Base-by-base conservation (phyloP, 345 rosid species). In the Eucalyptus sp. region DNA sequence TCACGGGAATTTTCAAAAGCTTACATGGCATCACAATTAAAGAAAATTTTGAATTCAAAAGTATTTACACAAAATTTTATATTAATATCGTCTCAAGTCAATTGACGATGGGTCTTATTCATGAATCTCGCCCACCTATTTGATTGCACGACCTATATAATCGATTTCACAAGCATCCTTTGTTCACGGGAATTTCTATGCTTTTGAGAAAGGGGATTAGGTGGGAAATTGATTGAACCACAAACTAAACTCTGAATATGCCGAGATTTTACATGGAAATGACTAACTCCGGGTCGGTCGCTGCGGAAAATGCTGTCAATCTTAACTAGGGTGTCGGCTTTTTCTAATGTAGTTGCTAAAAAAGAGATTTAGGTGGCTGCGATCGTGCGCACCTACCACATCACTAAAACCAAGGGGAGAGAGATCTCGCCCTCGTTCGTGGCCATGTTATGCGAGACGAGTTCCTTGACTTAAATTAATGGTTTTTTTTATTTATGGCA, bases 21-120 rank as follows among this genome's bases (percentile, higher is more conserved):
- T 52, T 5, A 20, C 0, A 1, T 52, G 10, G 8, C 20, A 52
- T 33, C 37, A 18, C 17, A 17, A 52, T 18, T 0, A 1, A 3
- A 41, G 20, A 18, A 52, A 43, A 43, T 43, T 43, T 43, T 43
- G 7, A 43, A 43, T 43, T 7, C 44, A 43, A 43, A 43, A 43
- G 44, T 43, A 43, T 44, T 44, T 8, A 44, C 10, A 44, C 48
- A 44, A 44, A 44, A 44, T 44, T 8, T 44, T 44, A 44, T 44
- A 44, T 44, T 14, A 49, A 49, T 17, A 16, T 16, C 7, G 8
- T 51, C 22, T 51, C 56, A 51, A 3, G 20, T 51, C 7, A 16
- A 18, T 51, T 16, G 20, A 51, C 8, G 8, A 51, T 7, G 14
- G 3, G 50, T 49, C 50, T 13, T 49, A 49, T 49, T 11, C 14